A percentile compares a stretch with the other conserved stretches of the same genome.
Conservation (phyloP, 148 eudicot genomes). For the Camellia sinensis region DNA sequence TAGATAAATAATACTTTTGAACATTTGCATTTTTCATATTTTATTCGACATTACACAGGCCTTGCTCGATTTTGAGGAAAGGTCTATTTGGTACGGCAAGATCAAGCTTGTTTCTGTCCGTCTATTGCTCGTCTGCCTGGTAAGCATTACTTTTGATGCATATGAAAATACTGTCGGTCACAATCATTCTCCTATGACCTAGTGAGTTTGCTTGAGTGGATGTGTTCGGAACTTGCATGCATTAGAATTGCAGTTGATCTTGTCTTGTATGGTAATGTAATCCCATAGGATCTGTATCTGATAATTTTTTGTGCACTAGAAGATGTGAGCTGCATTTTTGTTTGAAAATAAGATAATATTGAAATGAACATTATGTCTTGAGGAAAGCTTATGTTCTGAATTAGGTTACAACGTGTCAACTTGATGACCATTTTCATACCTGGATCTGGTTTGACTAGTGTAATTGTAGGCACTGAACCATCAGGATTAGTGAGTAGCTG, state of each 20-base stretch:
- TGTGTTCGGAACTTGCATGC: background rate
- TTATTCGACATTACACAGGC: conserved; percentile 45
- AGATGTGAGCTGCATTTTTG: background rate
- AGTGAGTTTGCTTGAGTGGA: background rate
- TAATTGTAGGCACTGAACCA: background rate
- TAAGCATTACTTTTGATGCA: conserved; percentile 31
- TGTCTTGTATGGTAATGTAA: background rate
- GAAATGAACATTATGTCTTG: background rate
- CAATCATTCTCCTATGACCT: background rate
- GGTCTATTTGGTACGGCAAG: conserved; percentile 85
- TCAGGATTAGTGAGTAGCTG: conserved; percentile 6
- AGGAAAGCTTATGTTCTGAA: background rate
- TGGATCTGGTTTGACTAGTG: conserved; percentile 3
- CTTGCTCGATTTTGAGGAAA: conserved; percentile 71
- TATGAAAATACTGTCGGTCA: background rate
- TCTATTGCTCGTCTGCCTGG: conserved; percentile 95
- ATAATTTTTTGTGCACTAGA: background rate
- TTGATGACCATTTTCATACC: background rate
- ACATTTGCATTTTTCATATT: background rate
- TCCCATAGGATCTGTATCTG: background rate
- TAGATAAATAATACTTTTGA: background rate
- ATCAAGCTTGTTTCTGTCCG: conserved; percentile 92
- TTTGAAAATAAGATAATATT: background rate
- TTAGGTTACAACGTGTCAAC: background rate
- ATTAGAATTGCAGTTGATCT: background rate